Conservation (phyloP, 805 yeast species). For the Scheffersomyces stipitis region DNA sequence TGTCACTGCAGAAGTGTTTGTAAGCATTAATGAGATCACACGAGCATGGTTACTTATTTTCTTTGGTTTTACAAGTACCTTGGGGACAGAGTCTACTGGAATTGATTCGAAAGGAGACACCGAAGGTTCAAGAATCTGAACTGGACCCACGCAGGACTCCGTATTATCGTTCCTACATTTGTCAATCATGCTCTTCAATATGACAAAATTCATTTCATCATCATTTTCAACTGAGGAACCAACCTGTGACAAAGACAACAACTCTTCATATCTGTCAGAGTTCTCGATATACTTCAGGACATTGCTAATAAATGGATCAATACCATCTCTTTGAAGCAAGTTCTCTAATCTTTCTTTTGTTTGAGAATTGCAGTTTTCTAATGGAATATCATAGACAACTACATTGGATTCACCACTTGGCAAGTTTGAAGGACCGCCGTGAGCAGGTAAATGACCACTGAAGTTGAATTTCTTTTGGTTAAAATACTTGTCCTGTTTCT, state of each 20-base stretch:
- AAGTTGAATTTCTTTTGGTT: neutral
- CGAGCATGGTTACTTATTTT: constrained; percentile 15
- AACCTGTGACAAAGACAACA: constrained; percentile 13
- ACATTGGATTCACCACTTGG: constrained; percentile 6
- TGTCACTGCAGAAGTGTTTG: constrained; percentile 18
- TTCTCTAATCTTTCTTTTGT: constrained; percentile 12
- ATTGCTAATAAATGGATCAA: constrained; percentile 15
- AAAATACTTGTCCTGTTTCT: constrained; percentile 9
- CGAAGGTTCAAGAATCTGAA: neutral
- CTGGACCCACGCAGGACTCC: neutral
- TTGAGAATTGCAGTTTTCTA: constrained; percentile 15
- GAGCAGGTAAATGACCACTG: neutral
- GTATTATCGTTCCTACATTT: neutral
- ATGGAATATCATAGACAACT: constrained; percentile 24
- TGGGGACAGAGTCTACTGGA: neutral
- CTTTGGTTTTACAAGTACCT: constrained; percentile 12
- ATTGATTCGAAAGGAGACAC: neutral
- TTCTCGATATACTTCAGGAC: constrained; percentile 16
- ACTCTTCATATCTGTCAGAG: constrained; percentile 23
- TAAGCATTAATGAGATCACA: constrained; percentile 22
- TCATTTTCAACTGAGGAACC: constrained; percentile 8
- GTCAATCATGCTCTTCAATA: constrained; percentile 5
- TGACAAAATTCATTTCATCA: constrained; percentile 22
- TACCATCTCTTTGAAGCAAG: constrained; percentile 13
- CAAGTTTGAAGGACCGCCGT: no score